phyloP scores from a whole-genome alignment of 2,329 filamentous ascomycete species.

The Zymoseptoria passerinii region DNA sequence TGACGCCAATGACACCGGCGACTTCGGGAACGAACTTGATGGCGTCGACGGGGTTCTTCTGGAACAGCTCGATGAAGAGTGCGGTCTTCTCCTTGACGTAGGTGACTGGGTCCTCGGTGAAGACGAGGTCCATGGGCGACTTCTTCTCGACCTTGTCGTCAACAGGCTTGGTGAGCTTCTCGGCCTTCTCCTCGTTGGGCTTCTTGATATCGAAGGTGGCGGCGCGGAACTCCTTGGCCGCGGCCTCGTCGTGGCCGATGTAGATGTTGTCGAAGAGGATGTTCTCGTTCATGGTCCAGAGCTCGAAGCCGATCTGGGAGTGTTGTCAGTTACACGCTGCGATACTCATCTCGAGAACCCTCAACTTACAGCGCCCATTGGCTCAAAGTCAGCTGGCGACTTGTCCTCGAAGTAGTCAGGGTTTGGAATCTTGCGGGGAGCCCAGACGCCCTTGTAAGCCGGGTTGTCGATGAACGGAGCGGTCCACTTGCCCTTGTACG shows the following conservation, averaged over 20 bases:
- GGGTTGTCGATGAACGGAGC: constrained; percentile 94
- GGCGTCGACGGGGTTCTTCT: constrained; percentile 74
- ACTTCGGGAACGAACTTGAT: constrained; percentile 87
- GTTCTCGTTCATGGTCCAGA: constrained; percentile 99
- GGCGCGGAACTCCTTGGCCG: constrained; percentile 78
- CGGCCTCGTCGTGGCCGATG: constrained; percentile 92
- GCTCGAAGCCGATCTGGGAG: constrained; percentile 84
- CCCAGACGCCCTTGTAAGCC: constrained; percentile 93
- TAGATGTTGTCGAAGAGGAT: constrained; percentile 99
- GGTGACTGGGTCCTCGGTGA: constrained; percentile 79
- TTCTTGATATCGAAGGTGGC: constrained; percentile 90
- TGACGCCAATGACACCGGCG: constrained; percentile 66
- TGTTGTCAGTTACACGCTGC: constrained; percentile 7
- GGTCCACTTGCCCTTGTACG: constrained; percentile 98
- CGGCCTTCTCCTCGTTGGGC: constrained; percentile 68
- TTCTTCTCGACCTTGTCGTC: constrained; percentile 47
- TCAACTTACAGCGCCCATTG: constrained; percentile 82
- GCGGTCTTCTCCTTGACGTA: constrained; percentile 91
- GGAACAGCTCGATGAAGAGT: constrained; percentile 77
- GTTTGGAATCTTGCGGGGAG: constrained; percentile 93
- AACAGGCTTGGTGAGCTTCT: constrained; percentile 72
- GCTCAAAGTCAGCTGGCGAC: constrained; percentile 91
- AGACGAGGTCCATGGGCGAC: constrained; percentile 69
- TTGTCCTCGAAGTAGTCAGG: constrained; percentile 96
- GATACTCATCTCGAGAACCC: neutral